Percentiles rank a stretch among this genome's conserved stretches.
Conservation (phyloP, 2,329 filamentous ascomycete genomes). For the Ophiostoma angusticollis region DNA sequence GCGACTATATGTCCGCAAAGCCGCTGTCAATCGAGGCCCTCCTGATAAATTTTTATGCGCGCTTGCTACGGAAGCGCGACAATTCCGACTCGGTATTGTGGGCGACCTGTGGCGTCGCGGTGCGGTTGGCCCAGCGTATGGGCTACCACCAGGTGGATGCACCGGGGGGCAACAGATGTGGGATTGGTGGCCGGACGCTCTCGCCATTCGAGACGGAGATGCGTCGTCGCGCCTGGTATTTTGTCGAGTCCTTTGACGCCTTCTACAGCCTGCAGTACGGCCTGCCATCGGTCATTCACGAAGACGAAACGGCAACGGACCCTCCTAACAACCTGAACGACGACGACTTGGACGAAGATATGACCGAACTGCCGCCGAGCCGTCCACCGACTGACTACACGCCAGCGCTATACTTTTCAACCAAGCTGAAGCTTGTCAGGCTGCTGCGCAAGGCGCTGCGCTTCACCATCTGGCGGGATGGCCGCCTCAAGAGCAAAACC, state of each 20-base stretch:
- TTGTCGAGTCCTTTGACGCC: slow-evolving; percentile 34
- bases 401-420: slow-evolving; percentile 38
- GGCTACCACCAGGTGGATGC: slow-evolving; percentile 33
- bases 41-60: slow-evolving; percentile 31
- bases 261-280: slow-evolving; percentile 38
- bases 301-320: slow-evolving; percentile 49
- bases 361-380: slow-evolving; percentile 39
- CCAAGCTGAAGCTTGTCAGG: slow-evolving; percentile 26
- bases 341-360: slow-evolving; percentile 48
- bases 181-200: slow-evolving; percentile 14
- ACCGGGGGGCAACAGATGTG: background rate
- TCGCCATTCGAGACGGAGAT: slow-evolving; percentile 39
- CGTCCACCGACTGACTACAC: slow-evolving; percentile 46
- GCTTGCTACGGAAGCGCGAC: slow-evolving; percentile 28
- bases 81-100: slow-evolving; percentile 32
- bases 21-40: slow-evolving; percentile 36
- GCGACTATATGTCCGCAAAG: slow-evolving; percentile 32
- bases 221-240: slow-evolving; percentile 36
- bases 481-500: background rate
- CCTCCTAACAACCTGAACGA: slow-evolving; percentile 51
- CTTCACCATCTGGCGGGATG: slow-evolving; percentile 23
- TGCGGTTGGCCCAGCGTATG: slow-evolving; percentile 36
- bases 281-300: slow-evolving; percentile 29
- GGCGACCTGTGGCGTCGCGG: slow-evolving; percentile 33
- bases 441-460: slow-evolving; percentile 33